phyloP scores from a whole-genome alignment of 306 rosid species.

The Pachyrhizus erosus region DNA sequence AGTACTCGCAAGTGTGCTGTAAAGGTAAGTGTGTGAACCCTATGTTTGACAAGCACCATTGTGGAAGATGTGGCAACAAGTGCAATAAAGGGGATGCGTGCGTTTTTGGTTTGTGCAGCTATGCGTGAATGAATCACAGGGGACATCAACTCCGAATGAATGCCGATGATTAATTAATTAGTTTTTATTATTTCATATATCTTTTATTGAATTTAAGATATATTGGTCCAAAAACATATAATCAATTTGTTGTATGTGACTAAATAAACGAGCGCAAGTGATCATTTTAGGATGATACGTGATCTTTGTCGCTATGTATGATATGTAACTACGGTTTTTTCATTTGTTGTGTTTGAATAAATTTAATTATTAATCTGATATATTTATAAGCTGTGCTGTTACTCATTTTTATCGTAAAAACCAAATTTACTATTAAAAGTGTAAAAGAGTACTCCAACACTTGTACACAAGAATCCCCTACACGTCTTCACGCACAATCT shows the following conservation, averaged over 20 bases:
- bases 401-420: not conserved
- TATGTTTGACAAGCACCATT: constrained; percentile 51
- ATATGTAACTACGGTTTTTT: constrained; percentile 13
- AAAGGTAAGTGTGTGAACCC: constrained; percentile 68
- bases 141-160: not conserved
- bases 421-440: not conserved
- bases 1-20: constrained; percentile 64
- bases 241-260: constrained; percentile 1
- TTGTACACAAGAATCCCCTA: too few species aligned
- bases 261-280: constrained; percentile 17
- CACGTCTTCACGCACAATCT: too few species aligned
- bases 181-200: not conserved
- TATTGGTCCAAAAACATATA: not conserved
- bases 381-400: not conserved
- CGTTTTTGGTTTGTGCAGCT: constrained; percentile 70
- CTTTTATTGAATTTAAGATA: too few species aligned
- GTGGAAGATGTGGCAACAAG: constrained; percentile 64
- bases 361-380: not conserved
- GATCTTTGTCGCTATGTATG: constrained; percentile 1
- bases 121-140: constrained; percentile 41
- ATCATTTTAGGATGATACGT: constrained; percentile 4
- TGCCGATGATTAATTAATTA: constrained; percentile 1
- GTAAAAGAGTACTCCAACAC: not conserved
- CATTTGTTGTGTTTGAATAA: constrained; percentile 22
- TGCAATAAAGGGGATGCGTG: constrained; percentile 60